Evolutionary conservation across 1,139 yeast species (phyloP).

Genomic region (Trichomonascaceae sp.): DNA sequence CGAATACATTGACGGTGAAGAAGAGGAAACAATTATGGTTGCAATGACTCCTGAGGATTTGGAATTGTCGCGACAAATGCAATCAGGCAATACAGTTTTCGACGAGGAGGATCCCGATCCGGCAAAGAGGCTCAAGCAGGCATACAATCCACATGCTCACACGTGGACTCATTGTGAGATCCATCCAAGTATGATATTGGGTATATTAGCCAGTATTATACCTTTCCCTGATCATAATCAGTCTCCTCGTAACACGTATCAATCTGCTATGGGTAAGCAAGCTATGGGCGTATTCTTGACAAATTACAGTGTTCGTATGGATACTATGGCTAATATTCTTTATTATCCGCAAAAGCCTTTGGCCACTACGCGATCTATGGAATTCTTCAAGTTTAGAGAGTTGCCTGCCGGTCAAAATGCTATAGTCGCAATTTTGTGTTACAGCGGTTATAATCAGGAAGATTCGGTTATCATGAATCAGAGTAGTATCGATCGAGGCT

Average conservation of each 20-base stretch:
- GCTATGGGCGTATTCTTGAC: slow-evolving; percentile 99
- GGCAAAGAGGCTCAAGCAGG: slow-evolving; percentile 81
- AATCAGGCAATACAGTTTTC: slow-evolving; percentile 39
- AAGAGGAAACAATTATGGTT: slow-evolving; percentile 95
- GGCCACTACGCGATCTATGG: slow-evolving; percentile 99
- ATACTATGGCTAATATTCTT: slow-evolving; percentile 95
- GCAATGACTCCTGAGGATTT: slow-evolving; percentile 99
- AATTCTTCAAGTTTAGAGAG: slow-evolving; percentile 92
- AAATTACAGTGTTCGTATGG: slow-evolving; percentile 95
- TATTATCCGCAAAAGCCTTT: slow-evolving; percentile 99
- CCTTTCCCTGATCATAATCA: slow-evolving; percentile 99
- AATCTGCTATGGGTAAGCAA: slow-evolving; percentile 99
- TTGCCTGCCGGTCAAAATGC: slow-evolving; percentile 99
- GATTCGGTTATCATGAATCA: slow-evolving; percentile 99
- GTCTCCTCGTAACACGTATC: slow-evolving; percentile 98
- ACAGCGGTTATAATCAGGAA: slow-evolving; percentile 98
- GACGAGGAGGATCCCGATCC: slow-evolving; percentile 54
- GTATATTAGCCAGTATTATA: slow-evolving; percentile 97
- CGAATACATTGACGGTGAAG: slow-evolving; percentile 95
- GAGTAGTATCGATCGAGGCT: slow-evolving; percentile 92
- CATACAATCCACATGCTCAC: slow-evolving; percentile 57
- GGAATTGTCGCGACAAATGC: slow-evolving; percentile 56
- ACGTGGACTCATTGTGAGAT: slow-evolving; percentile 98
- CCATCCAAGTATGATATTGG: slow-evolving; percentile 97
- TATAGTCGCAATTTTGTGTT: slow-evolving; percentile 95